Base-by-base conservation (phyloP, 768 basidiomycete genomes). In the Daedaleopsis sinensis region DNA sequence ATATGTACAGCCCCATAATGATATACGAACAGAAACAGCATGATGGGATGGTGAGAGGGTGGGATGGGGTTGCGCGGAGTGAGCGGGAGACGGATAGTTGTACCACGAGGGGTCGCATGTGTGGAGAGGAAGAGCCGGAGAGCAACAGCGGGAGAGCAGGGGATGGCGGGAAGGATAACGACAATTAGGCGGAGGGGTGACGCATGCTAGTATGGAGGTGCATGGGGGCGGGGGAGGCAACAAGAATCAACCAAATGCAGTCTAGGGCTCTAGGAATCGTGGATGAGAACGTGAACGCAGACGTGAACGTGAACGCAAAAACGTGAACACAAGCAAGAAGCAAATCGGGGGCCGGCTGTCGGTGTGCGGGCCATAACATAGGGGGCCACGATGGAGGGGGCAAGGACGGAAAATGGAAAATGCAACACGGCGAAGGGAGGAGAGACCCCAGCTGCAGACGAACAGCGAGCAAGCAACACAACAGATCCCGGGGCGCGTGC, bases 331-430 rank as follows among this genome's bases (percentile, higher is more conserved):
- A 35, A 52, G 18, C 11, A 44, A 11, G 37, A 39, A 35, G 21
- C 32, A 19, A 35, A 38, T 13, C 23, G 32, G 49, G 37, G 7
- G 27, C 27, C 4, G 27, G 7, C 27, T 32, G 51, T 36, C 55
- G 50, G 56, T 38, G 61, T 52, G 61, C 55, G 49, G 55, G 55
- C 55, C 18, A 62, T 62, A 62, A 62, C 24, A 37, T 60, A 60
- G 36, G 16, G 23, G 51, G 44, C 42, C 35, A 57, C n/a, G n/a
- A n/a, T n/a, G n/a, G n/a, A n/a, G n/a, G n/a, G n/a, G n/a, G n/a
- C n/a, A n/a, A n/a, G n/a, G n/a, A n/a, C n/a, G n/a, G n/a, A 42
- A 50, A 16, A 49, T 7, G 7, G 47, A 42, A 37, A 58, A 39
- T 19, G 24, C 50, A 49, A 49, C 47, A 49, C 23, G 47, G 47